A percentile compares a stretch with the other conserved stretches of the same genome.
These are phyloP conservation scores for Mycena citricolor DNA, from an alignment of 1,284 basidiomycete species.

Conservation along the genomic window DNA sequence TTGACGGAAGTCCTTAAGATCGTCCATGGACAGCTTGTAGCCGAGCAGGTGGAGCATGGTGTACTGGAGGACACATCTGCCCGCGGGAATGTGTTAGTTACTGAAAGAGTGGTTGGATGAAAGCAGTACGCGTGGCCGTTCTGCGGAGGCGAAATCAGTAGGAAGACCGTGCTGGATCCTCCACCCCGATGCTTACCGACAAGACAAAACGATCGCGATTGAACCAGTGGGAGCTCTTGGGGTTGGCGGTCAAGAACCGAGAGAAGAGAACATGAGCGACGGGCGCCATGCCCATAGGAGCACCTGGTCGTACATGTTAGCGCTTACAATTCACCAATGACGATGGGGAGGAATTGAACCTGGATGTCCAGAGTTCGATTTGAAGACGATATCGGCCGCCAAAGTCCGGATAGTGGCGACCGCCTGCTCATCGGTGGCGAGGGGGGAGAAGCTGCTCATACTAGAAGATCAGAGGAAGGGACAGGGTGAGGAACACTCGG, in stretches of 20 bases:
- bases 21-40: constrained; percentile 82
- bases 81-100: not conserved
- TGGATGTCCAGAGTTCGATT: constrained; percentile 92
- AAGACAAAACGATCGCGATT: constrained; percentile 90
- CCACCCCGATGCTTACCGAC: constrained; percentile 36
- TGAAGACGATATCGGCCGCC: constrained; percentile 69
- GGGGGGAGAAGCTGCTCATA: constrained; percentile 31
- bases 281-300: constrained; percentile 92
- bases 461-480: constrained; percentile 40
- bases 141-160: constrained; percentile 5
- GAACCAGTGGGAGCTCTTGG: constrained; percentile 88
- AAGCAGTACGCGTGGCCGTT: constrained; percentile 16
- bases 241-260: constrained; percentile 85
- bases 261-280: constrained; percentile 87
- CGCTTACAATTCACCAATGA: constrained; percentile 14
- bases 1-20: constrained; percentile 84
- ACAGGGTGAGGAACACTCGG: too few relatives aligned
- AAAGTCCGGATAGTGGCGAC: constrained; percentile 72
- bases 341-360: constrained; percentile 43
- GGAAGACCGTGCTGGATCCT: not conserved
- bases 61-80: constrained; percentile 84
- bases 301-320: constrained; percentile 47
- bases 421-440: constrained; percentile 61
- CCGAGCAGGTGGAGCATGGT: constrained; percentile 81
- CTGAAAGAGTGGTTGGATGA: too few relatives aligned